These are phyloP conservation scores for Raphanus hybrid DNA, from an alignment of 441 rosid genomes.

Conservation along the genomic window DNA sequence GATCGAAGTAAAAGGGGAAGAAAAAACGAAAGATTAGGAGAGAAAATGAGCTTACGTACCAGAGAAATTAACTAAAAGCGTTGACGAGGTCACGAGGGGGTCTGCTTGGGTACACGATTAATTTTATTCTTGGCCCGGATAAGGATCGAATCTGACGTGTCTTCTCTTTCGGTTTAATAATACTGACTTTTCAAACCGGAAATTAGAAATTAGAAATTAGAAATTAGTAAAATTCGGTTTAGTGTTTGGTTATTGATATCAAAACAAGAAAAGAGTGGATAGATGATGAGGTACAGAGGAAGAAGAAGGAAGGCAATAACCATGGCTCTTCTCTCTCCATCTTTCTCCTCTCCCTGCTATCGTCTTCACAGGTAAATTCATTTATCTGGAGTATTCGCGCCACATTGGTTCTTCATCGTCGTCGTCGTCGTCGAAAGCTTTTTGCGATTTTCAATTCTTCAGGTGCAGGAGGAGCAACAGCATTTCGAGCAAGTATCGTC, in stretches of 20 bases:
- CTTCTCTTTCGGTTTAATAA: not conserved
- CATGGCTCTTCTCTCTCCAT: slow-evolving; percentile 58
- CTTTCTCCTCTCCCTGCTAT: slow-evolving; percentile 38
- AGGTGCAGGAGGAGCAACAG: slow-evolving; percentile 46
- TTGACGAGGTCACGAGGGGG: not conserved
- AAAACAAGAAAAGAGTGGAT: slow-evolving; percentile 27
- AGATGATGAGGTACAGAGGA: slow-evolving; percentile 45
- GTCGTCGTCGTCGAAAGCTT: not conserved
- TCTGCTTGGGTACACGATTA: not conserved
- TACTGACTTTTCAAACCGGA: not conserved
- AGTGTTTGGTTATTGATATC: not conserved
- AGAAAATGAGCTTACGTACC: slow-evolving; percentile 41
- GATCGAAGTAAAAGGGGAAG: slow-evolving; percentile 33
- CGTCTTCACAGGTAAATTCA: slow-evolving; percentile 49
- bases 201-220: not conserved
- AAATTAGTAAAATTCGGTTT: not conserved
- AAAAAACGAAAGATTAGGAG: slow-evolving; percentile 36
- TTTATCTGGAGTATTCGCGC: not conserved
- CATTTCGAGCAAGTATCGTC: slow-evolving; percentile 49
- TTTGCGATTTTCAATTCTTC: slow-evolving; percentile 14
- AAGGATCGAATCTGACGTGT: not conserved
- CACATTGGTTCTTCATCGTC: not conserved
- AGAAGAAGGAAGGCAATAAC: slow-evolving; percentile 17
- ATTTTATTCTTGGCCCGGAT: slow-evolving; percentile 1
- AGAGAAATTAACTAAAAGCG: slow-evolving; percentile 30